These are phyloP conservation scores for Stagonosporopsis chrysanthemi DNA, from an alignment of 2,329 filamentous ascomycete species.

Conservation along the genomic window DNA sequence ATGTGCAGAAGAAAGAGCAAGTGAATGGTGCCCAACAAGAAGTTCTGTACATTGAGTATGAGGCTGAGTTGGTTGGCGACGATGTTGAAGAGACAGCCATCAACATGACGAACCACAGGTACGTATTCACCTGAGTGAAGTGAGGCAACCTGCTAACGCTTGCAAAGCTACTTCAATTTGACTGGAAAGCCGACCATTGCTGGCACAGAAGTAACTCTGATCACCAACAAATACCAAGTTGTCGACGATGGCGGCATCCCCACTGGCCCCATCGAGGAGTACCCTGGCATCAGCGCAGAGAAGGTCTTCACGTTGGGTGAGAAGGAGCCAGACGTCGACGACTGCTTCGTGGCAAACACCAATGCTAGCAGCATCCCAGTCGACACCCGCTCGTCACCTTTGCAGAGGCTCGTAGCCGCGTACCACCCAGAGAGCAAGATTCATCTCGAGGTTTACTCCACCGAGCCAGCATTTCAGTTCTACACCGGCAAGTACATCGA, in stretches of 20 bases:
- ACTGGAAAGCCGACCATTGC: slow-evolving; percentile 64
- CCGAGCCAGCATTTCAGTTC: slow-evolving; percentile 96
- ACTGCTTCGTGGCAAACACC: slow-evolving; percentile 83
- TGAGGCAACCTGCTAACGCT: not conserved
- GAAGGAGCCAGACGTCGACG: slow-evolving; percentile 78
- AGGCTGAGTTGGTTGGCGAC: slow-evolving; percentile 78
- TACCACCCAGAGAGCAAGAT: slow-evolving; percentile 76
- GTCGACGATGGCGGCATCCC: slow-evolving; percentile 79
- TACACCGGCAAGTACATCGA: slow-evolving; percentile 89
- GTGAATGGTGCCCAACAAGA: slow-evolving; percentile 69
- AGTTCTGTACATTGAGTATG: slow-evolving; percentile 86
- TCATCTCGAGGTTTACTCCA: slow-evolving; percentile 86
- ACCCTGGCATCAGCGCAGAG: slow-evolving; percentile 69
- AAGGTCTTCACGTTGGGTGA: slow-evolving; percentile 76
- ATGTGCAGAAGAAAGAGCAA: slow-evolving; percentile 75
- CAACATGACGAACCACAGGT: slow-evolving; percentile 97
- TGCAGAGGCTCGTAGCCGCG: slow-evolving; percentile 74
- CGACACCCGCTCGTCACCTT: slow-evolving; percentile 62
- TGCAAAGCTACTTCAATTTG: slow-evolving; percentile 72
- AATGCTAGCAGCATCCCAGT: slow-evolving; percentile 62
- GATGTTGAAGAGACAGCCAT: slow-evolving; percentile 87
- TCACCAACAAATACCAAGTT: slow-evolving; percentile 72
- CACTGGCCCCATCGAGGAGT: slow-evolving; percentile 69
- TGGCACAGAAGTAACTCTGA: slow-evolving; percentile 67
- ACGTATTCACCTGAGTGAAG: slow-evolving; percentile 32